Base-by-base conservation (phyloP, 352 stramenopile species). In the Hyaloperonospora arabidopsidis region DNA sequence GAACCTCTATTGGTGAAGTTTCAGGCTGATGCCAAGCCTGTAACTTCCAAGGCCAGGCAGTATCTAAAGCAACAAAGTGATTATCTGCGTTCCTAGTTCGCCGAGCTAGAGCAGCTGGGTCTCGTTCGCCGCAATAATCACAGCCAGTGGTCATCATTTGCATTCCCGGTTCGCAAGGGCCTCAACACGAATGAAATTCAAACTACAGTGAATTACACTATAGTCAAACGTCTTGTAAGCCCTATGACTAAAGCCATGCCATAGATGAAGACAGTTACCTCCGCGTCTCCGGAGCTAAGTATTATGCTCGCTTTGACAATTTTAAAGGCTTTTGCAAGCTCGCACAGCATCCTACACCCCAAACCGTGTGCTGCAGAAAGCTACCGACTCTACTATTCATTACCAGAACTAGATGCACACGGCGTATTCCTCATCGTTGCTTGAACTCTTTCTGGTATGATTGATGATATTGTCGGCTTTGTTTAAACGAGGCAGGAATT, bases 41-140 rank as follows among this genome's bases (percentile, higher is more conserved):
- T 32, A 52, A 12, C 13, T 35, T 17, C 7, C 40, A 19, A 50
- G 43, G 25, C 25, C 25, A 32, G 25, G 25, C 25, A 4, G 10
- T 58, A 58, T 25, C 43, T 29, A 3, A 22, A 52, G 5, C 18
- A 35, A 14, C 29, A 58, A n/a, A 43, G 32, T 14, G 35, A 22
- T 6, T 58, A 52, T 40, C 32, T 57, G 40, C 12, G 51, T 13
- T 15, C 6, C 5, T 51, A 44, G 4, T 41, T 49, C 13, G 10
- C 32, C 1, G 14, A 52, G 8, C 22, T 52, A n/a, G 10, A 32
- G 22, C 15, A 43, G 2, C 41, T 40, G 19, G 44, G 44, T 13
- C n/a, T 59, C 1, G 22, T 59, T 1, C 1, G 10, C 15, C 43
- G 52, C 1, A 59, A 52, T 36, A 52, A 59, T 28, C 11, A 29